phyloP scores from a whole-genome alignment of 208 protist genomes.

The Angomonas ambiguus region DNA sequence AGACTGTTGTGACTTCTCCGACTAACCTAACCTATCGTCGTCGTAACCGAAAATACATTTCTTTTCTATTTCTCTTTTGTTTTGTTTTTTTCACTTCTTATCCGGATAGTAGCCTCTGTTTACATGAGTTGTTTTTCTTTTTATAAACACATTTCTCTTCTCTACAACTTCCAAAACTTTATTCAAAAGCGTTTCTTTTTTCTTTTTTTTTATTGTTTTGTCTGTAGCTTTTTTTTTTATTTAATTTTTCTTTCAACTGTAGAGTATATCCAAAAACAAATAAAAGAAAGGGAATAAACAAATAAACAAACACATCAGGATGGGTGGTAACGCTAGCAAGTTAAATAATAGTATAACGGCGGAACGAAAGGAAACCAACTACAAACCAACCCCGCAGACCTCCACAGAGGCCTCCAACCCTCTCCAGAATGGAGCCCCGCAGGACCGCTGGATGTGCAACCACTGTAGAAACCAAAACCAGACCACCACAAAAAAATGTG shows the following conservation, averaged over 20 bases:
- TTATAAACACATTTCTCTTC: background rate
- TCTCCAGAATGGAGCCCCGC: background rate
- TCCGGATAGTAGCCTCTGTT: background rate
- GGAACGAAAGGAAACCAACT: background rate
- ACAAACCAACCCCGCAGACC: background rate
- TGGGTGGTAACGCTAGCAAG: background rate
- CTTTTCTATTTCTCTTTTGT: background rate
- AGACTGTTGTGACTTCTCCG: background rate
- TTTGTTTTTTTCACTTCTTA: background rate
- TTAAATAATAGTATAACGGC: background rate
- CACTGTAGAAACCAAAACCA: background rate
- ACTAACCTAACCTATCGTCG: background rate
- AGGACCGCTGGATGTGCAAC: background rate
- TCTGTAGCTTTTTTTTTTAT: background rate
- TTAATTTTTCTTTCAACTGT: background rate
- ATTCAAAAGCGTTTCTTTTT: conserved; percentile 13
- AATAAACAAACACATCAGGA: background rate
- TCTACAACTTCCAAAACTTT: background rate
- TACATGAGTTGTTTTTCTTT: background rate
- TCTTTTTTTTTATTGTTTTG: background rate
- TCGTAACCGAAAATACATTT: background rate
- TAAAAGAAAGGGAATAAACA: background rate
- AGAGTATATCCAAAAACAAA: background rate
- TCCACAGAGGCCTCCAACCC: background rate
- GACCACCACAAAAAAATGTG: background rate